Evolutionary conservation across 2,329 filamentous ascomycete species (phyloP), one percentile per base, ranked within the genome.

Genomic region (Monascus ruber): DNA sequence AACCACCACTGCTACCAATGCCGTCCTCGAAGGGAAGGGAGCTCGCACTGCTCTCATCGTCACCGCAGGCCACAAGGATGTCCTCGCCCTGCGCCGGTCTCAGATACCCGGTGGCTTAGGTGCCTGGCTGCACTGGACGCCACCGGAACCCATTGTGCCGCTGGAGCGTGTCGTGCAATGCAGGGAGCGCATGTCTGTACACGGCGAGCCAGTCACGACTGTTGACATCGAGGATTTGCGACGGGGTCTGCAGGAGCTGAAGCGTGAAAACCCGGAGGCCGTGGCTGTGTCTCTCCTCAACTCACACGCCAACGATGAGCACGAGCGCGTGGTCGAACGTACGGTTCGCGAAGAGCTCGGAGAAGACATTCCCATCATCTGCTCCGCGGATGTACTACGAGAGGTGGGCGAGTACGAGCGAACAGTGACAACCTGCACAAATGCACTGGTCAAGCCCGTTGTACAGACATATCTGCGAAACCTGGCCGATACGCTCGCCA

Each of bases 61-160:
- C 7, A 72, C 69, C 1, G 58, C 62, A 2, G 69, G 69, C 4
- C 68, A 71, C 52, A 71, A 70, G 44, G 68, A 71, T 46, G 63
- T 72, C 34, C 52, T 72, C 36, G 62, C 63, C 0, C 53, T 69
- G 7, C 55, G 69, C 6, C 56, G 69, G 25, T 70, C 66, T 17
- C 68, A 72, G 40, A 72, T 73, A n/a, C 69, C 69, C 0, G 70
- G 70, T 3, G 67, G 67, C 2, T 50, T 73, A 6, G 69, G 66
- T 1, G 67, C 66, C 7, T 73, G 69, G 70, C 61, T 72, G 42
- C 64, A 67, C 37, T 72, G 60, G 44, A 55, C 60, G 0, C 66
- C 68, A 3, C 69, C 70, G 0, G 60, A 69, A 27, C 69, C 70
- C 1, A 58, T 71, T 9, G 67, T 72, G 3, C 68, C 70, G 1